These are phyloP conservation scores for Chlorella ohadii DNA, from an alignment of 139 green algal species.

Conservation along the genomic window DNA sequence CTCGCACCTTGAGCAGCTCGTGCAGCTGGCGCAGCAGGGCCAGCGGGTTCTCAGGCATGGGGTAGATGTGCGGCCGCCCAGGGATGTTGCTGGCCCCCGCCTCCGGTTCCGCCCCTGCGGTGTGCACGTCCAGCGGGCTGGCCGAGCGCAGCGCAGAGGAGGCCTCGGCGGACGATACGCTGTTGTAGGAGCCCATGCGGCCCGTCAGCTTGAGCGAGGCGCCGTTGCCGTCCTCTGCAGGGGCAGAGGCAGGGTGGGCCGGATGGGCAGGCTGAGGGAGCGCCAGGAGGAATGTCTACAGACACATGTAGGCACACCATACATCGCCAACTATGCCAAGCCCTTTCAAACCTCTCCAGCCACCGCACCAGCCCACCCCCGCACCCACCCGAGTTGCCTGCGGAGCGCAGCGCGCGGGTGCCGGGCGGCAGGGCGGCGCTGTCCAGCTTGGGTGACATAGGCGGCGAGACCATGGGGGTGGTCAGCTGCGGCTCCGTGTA, in stretches of 20 bases:
- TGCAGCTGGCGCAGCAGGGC: slow-evolving; percentile 73
- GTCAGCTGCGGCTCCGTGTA: slow-evolving; percentile 33
- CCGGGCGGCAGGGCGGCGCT: not conserved
- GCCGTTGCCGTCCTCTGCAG: slow-evolving; percentile 28
- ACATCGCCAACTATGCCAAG: too few species aligned
- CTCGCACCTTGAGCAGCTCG: slow-evolving; percentile 62
- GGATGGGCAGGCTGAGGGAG: not conserved
- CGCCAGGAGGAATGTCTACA: too few species aligned
- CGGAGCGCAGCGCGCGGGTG: slow-evolving; percentile 18
- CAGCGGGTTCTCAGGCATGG: slow-evolving; percentile 81
- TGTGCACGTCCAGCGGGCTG: slow-evolving; percentile 18
- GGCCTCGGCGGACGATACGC: slow-evolving; percentile 23
- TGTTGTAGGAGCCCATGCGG: slow-evolving; percentile 33
- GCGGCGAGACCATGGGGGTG: slow-evolving; percentile 53
- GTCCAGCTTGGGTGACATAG: slow-evolving; percentile 57
- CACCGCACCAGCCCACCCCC: not conserved
- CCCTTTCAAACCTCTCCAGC: not conserved
- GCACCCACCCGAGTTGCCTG: not conserved
- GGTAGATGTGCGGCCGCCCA: slow-evolving; percentile 51
- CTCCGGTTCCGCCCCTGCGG: not conserved
- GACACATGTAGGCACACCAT: too few species aligned
- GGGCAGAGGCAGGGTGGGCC: not conserved
- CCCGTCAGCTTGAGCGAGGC: slow-evolving; percentile 9
- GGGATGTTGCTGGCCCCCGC: slow-evolving; percentile 31
- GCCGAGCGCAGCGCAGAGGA: not conserved